Percentiles rank a stretch among this genome's conserved stretches.
These are phyloP conservation scores for Backusella macrospora DNA, from an alignment of 192 early-diverging fungal species.

Conservation along the genomic window DNA sequence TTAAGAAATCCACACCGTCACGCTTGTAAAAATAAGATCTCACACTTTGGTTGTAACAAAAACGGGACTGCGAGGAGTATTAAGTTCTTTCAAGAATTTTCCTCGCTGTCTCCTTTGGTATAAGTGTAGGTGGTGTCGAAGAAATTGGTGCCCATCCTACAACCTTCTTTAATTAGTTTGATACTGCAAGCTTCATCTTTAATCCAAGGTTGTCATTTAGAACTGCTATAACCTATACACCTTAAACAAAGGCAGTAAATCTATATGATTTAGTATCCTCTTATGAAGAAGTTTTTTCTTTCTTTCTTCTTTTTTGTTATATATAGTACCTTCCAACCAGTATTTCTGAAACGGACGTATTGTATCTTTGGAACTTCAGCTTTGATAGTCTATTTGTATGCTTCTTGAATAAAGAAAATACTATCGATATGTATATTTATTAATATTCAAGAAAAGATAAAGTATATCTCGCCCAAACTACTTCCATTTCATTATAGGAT, in stretches of 20 bases:
- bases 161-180: conserved; percentile 42
- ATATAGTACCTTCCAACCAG: too few relatives aligned
- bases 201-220: conserved; percentile 43
- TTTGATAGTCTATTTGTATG: too few relatives aligned
- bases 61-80: conserved; percentile 36
- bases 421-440: too few relatives aligned
- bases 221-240: conserved; percentile 41
- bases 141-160: conserved; percentile 38
- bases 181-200: conserved; percentile 43
- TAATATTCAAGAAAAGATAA: too few relatives aligned
- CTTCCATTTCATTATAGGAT: too few relatives aligned
- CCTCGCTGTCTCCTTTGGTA: conserved; percentile 41
- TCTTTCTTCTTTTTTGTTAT: too few relatives aligned
- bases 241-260: conserved; percentile 46
- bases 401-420: too few relatives aligned
- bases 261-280: background rate
- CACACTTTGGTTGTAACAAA: conserved; percentile 43
- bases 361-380: too few relatives aligned
- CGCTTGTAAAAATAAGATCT: conserved; percentile 30
- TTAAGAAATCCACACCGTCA: background rate
- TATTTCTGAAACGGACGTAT: too few relatives aligned
- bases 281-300: too few relatives aligned
- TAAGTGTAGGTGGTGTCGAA: conserved; percentile 34
- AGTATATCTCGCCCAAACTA: too few relatives aligned
- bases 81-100: conserved; percentile 34